These are phyloP conservation scores for Endoconidiophora laricicola DNA, from an alignment of 2,329 filamentous ascomycete genomes.

Conservation along the genomic window DNA sequence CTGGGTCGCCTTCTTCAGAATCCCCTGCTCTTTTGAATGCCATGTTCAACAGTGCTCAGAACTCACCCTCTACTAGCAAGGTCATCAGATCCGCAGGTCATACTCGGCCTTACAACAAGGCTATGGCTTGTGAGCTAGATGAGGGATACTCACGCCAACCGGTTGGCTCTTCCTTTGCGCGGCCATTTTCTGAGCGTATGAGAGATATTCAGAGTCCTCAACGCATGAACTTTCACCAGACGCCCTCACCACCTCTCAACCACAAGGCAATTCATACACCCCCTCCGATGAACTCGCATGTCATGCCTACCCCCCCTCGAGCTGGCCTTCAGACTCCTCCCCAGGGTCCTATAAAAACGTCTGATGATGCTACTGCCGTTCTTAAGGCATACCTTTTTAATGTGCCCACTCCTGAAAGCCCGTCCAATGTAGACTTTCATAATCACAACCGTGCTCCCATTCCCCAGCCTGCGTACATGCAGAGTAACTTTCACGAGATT, in stretches of 20 bases:
- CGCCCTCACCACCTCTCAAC: neutral
- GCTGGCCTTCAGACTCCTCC: constrained; percentile 9
- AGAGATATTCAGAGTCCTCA: constrained; percentile 5
- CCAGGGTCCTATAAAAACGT: constrained; percentile 1
- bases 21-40: constrained; percentile 4
- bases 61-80: constrained; percentile 11
- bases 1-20: constrained; percentile 7
- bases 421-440: neutral
- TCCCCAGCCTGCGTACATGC: neutral
- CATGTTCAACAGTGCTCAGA: constrained; percentile 7
- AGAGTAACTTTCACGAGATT: neutral
- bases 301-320: constrained; percentile 6
- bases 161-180: constrained; percentile 6
- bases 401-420: constrained; percentile 6
- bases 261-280: constrained; percentile 3
- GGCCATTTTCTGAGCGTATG: constrained; percentile 7
- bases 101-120: constrained; percentile 7
- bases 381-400: constrained; percentile 41
- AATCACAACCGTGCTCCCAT: too few species aligned
- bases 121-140: constrained; percentile 9
- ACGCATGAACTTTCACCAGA: neutral
- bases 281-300: neutral
- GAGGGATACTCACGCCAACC: constrained; percentile 1
- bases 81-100: neutral
- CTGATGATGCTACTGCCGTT: constrained; percentile 28